Evolutionary conservation across 139 green algal genomes (phyloP).

Genomic region (Micractinium conductrix): DNA sequence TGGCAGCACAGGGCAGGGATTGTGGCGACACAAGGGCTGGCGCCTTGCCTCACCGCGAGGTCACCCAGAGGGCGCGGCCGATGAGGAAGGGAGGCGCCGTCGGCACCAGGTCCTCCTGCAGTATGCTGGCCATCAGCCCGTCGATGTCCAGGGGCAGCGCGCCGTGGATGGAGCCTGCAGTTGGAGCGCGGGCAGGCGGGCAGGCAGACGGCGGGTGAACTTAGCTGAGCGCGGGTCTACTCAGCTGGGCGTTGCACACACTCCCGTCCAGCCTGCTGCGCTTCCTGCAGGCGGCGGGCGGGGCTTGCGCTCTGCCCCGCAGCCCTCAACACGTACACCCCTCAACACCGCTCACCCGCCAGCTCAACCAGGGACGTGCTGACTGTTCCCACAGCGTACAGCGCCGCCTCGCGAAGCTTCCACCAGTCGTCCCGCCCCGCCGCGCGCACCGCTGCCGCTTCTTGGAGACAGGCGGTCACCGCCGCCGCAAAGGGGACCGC

Average conservation of each 20-base stretch:
- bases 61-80: constrained; percentile 72
- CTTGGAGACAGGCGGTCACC: constrained; percentile 19
- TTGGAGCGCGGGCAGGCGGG: too few relatives aligned
- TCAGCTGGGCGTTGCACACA: too few relatives aligned
- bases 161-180: background rate
- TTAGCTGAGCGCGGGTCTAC: too few relatives aligned
- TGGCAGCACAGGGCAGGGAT: too few relatives aligned
- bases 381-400: constrained; percentile 73
- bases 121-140: constrained; percentile 60
- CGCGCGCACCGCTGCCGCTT: constrained; percentile 26
- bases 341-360: background rate
- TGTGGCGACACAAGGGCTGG: too few relatives aligned
- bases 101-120: constrained; percentile 63
- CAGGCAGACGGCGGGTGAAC: too few relatives aligned
- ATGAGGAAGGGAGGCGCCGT: constrained; percentile 63
- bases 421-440: constrained; percentile 70
- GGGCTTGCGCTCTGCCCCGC: too few relatives aligned
- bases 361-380: constrained; percentile 51
- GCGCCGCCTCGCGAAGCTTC: constrained; percentile 74
- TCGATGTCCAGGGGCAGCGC: constrained; percentile 35
- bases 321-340: too few relatives aligned
- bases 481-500: constrained; percentile 34
- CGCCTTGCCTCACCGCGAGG: constrained; percentile 41
- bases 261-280: too few relatives aligned
- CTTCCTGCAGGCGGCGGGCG: too few relatives aligned